phyloP scores from a whole-genome alignment of 352 stramenopile species.

The Globisporangium lucens region DNA sequence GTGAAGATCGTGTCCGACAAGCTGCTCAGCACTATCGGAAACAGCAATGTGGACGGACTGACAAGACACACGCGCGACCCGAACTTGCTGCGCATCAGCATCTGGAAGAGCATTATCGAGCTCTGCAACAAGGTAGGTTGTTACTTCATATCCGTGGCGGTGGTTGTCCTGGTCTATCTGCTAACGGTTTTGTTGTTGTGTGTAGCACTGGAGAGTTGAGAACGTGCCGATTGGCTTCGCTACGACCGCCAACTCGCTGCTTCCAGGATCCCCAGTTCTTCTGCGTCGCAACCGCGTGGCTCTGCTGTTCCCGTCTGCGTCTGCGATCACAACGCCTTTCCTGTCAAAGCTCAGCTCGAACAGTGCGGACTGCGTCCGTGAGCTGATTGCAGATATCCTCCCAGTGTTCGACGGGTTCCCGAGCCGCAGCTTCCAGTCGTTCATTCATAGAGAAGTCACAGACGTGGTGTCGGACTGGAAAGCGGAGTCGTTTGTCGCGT shows the following conservation, averaged over 20 bases:
- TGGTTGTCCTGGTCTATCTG: no score
- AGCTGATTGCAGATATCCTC: conserved; percentile 53
- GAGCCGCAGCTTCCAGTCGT: conserved; percentile 53
- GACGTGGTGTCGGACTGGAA: conserved; percentile 59
- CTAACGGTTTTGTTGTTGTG: not conserved
- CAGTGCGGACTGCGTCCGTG: conserved; percentile 40
- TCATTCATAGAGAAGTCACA: conserved; percentile 57
- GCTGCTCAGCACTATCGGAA: conserved; percentile 22
- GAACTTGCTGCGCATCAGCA: conserved; percentile 36
- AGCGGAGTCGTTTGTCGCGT: conserved; percentile 62
- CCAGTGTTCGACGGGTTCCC: conserved; percentile 65
- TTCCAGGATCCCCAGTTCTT: conserved; percentile 58
- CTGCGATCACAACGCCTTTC: conserved; percentile 49
- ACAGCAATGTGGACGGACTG: conserved; percentile 15
- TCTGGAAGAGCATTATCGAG: conserved; percentile 66
- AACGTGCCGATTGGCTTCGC: conserved; percentile 71
- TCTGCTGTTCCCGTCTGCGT: conserved; percentile 54
- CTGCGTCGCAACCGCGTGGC: conserved; percentile 68
- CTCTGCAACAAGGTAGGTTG: conserved; percentile 49
- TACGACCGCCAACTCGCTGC: conserved; percentile 34
- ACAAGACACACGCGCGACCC: conserved; percentile 24
- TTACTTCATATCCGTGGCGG: no score
- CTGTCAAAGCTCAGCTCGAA: conserved; percentile 30
- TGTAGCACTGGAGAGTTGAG: conserved; percentile 55
- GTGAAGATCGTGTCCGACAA: conserved; percentile 50